These are phyloP conservation scores for Jacaranda mimosifolia DNA, from an alignment of 257 asterid species.

Conservation along the genomic window DNA sequence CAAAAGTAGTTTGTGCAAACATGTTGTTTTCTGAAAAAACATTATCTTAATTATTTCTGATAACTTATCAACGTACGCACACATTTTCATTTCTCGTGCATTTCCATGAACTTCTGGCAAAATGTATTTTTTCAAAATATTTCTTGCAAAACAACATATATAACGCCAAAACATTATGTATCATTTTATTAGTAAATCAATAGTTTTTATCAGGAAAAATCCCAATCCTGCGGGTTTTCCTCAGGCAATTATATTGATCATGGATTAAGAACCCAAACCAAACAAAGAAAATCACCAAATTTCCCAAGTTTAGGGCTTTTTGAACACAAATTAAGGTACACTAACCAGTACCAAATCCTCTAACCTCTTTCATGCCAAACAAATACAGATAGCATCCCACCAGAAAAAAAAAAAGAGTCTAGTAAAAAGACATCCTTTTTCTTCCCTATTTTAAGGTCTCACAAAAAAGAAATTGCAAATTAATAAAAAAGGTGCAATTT, in stretches of 20 bases:
- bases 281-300: not conserved
- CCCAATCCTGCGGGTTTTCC: too few species aligned
- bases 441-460: conserved; percentile 24
- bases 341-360: conserved; percentile 21
- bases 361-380: not conserved
- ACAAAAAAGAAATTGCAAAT: not conserved
- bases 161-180: too few species aligned
- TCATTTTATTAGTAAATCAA: too few species aligned
- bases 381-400: not conserved
- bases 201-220: too few species aligned
- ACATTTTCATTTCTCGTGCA: too few species aligned
- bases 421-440: not conserved
- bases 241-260: too few species aligned
- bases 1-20: too few species aligned
- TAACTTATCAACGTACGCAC: too few species aligned
- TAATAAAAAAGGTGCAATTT: not conserved
- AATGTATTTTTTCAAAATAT: not conserved
- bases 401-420: not conserved
- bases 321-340: conserved; percentile 3
- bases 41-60: too few species aligned
- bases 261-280: not conserved
- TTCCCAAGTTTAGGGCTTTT: conserved; percentile 24
- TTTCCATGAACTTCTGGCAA: too few species aligned
- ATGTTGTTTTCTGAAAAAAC: too few species aligned
- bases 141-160: too few species aligned